phyloP scores from a whole-genome alignment of 352 stramenopile genomes.

The Phytophthora aleatoria region DNA sequence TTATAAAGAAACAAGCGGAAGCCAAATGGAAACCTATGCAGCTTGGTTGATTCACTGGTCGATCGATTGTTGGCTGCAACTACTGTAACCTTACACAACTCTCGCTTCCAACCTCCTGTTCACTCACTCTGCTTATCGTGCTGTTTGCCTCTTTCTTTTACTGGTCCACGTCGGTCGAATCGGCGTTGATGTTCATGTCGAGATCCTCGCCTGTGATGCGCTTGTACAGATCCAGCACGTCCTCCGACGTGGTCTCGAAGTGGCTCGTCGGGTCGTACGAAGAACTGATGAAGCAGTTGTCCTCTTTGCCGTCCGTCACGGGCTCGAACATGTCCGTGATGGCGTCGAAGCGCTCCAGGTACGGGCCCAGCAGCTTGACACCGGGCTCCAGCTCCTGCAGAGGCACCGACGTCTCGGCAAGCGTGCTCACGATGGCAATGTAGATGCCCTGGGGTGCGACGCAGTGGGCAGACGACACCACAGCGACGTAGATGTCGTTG shows the following conservation, averaged over 20 bases:
- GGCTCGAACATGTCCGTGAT: slow-evolving; percentile 96
- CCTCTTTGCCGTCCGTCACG: slow-evolving; percentile 84
- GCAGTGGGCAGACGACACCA: slow-evolving; percentile 94
- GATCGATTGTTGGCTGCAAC: slow-evolving; percentile 12
- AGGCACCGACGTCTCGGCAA: slow-evolving; percentile 96
- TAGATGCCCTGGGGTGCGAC: slow-evolving; percentile 97
- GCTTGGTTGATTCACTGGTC: slow-evolving; percentile 23
- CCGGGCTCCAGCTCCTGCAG: slow-evolving; percentile 95
- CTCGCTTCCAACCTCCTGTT: slow-evolving; percentile 10
- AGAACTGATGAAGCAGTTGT: slow-evolving; percentile 98
- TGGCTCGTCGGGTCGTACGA: slow-evolving; percentile 94
- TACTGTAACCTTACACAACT: slow-evolving; percentile 1
- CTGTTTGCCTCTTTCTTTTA: slow-evolving; percentile 41
- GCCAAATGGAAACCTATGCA: neutral
- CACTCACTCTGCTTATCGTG: slow-evolving; percentile 1
- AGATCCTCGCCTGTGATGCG: slow-evolving; percentile 97
- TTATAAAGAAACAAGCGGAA: neutral
- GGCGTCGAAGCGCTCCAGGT: slow-evolving; percentile 97
- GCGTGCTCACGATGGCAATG: slow-evolving; percentile 98
- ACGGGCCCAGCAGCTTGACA: slow-evolving; percentile 95
- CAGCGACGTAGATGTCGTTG: slow-evolving; percentile 99
- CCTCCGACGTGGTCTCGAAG: slow-evolving; percentile 97
- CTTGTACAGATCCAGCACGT: slow-evolving; percentile 98
- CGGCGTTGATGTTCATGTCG: slow-evolving; percentile 98
- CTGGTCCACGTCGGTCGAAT: slow-evolving; percentile 95